A percentile compares a stretch with the other conserved stretches of the same genome.
Conservation (phyloP, 768 basidiomycete genomes). For the Amyloporia xantha region DNA sequence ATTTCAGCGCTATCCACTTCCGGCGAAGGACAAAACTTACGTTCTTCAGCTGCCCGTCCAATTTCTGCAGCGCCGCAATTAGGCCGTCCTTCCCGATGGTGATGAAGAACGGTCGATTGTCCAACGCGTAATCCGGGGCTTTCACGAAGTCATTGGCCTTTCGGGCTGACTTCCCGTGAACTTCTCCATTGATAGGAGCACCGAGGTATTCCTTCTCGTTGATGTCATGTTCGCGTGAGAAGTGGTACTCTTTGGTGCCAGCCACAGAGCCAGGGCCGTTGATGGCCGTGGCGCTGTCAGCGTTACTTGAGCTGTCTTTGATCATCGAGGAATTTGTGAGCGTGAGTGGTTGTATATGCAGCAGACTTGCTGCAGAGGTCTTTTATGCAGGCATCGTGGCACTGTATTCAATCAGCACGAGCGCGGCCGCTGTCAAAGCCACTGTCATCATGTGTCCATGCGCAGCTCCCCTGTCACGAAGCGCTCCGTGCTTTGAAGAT, state of each 20-base stretch:
- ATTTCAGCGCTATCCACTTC: background rate
- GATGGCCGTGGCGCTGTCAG: background rate
- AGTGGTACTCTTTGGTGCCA: background rate
- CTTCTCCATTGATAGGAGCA: background rate
- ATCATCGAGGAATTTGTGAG: background rate
- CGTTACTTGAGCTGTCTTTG: background rate
- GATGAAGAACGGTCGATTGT: slow-evolving; percentile 66
- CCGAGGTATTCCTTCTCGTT: background rate
- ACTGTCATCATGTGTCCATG: no score
- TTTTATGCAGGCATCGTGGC: no score
- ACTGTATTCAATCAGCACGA: no score
- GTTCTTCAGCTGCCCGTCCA: slow-evolving; percentile 53
- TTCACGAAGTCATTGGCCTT: slow-evolving; percentile 31
- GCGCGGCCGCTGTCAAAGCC: no score
- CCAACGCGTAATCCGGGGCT: slow-evolving; percentile 41
- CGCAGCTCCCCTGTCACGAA: no score
- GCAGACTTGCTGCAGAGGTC: no score
- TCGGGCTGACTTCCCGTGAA: background rate
- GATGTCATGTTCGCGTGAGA: background rate
- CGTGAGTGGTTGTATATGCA: background rate
- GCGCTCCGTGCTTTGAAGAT: no score
- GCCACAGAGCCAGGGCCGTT: background rate
- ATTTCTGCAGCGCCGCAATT: slow-evolving; percentile 59
- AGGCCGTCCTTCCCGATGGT: slow-evolving; percentile 62
- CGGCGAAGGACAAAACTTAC: slow-evolving; percentile 28